A percentile compares a stretch with the other conserved stretches of the same genome.
Evolutionary conservation across 441 rosid species (phyloP).

Genomic region (Rhodomyrtus psidioides): DNA sequence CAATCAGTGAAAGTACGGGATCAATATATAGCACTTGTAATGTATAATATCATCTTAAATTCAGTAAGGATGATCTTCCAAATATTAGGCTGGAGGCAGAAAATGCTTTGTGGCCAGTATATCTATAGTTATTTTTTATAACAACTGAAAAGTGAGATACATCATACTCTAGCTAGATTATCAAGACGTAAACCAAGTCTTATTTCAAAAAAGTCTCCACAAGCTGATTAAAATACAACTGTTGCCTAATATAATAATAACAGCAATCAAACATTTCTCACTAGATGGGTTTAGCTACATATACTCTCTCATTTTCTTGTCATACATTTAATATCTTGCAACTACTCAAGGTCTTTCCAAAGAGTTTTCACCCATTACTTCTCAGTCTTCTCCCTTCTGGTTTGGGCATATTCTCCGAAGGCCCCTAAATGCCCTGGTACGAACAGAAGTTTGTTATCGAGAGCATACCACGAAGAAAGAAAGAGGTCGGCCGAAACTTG

Average conservation of each 20-base stretch:
- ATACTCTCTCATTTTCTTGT: not conserved
- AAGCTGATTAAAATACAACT: not conserved
- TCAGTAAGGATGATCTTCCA: not conserved
- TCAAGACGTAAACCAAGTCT: not conserved
- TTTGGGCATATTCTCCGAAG: too few relatives aligned
- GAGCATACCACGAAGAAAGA: too few relatives aligned
- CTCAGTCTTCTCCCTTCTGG: not conserved
- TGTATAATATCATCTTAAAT: not conserved
- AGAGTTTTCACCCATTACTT: not conserved
- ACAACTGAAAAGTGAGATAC: not conserved
- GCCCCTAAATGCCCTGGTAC: too few relatives aligned
- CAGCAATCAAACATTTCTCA: not conserved
- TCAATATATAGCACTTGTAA: not conserved
- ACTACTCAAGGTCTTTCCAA: not conserved
- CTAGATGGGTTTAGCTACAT: not conserved
- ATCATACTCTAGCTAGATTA: not conserved
- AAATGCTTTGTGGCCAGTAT: not conserved
- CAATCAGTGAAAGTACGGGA: not conserved
- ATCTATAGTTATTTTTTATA: not conserved
- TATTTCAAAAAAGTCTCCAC: not conserved
- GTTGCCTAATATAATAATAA: not conserved
- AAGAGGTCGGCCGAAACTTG: too few relatives aligned
- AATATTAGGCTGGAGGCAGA: not conserved
- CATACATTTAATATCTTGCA: not conserved
- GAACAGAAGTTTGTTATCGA: too few relatives aligned